Base-by-base conservation (phyloP, 345 rosid genomes). In the Pugionium dolabratum region DNA sequence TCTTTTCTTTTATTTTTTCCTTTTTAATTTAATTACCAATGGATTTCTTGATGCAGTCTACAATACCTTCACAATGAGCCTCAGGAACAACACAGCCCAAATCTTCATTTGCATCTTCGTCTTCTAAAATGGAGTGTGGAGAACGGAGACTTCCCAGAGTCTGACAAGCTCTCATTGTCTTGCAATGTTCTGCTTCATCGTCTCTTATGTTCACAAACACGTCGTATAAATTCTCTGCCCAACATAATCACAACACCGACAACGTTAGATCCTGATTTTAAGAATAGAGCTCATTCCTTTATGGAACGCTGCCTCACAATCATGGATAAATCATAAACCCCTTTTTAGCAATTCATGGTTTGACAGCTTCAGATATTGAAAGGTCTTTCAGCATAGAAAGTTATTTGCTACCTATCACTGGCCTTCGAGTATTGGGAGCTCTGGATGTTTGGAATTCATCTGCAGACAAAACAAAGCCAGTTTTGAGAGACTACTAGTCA, bases 401-500 rank as follows among this genome's bases (percentile, higher is more conserved):
- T 6, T 8, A 45, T 9, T 26, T 4, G 54, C 10, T 78, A 90
- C 99, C 92, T 77, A 94, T 94, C 77, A 76, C 78, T 29, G 99
- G 97, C 69, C 99, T 86, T 62, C 99, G 88, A n/a, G 99, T 69
- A 68, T 80, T 64, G 42, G 97, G 96, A 61, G 80, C 72, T 80
- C 97, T 85, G 25, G 87, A 79, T 41, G 97, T 94, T 82, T 90
- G 99, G 69, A 94, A 94, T 72, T 94, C 97, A 82, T 94, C 99
- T 94, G 87, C 34, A 27, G 26, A 68, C 35, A 78, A 69, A 34
- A 35, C 2, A 10, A 9, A 7, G 27, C 6, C 33, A 62, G 7
- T 62, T 40, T 42, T 49, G 5, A 53, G 63, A 60, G 53, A 54
- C 10, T 53, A 29, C 26, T 11, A 10, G n/a, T 60, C 48, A 36